These are phyloP conservation scores for Globisporangium spinosum DNA, from an alignment of 352 stramenopile genomes.

Conservation along the genomic window DNA sequence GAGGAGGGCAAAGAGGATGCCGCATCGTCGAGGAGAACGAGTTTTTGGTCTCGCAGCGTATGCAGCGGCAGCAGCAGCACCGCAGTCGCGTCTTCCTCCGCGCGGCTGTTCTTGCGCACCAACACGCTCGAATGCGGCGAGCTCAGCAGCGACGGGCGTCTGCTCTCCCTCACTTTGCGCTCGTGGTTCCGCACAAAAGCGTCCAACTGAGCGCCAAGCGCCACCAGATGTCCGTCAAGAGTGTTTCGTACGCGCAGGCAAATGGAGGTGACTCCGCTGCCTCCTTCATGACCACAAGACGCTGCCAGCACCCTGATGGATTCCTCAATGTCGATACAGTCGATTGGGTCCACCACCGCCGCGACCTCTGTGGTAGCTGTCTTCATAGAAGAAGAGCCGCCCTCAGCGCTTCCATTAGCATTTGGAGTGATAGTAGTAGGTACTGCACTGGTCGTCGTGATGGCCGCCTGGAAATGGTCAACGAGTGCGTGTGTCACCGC, in stretches of 20 bases:
- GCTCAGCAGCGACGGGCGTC: neutral
- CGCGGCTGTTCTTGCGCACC: constrained; percentile 5
- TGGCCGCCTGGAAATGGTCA: constrained; percentile 19
- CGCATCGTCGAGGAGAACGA: neutral
- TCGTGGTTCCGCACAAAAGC: constrained; percentile 12
- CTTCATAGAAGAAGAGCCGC: neutral
- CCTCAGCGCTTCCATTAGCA: neutral
- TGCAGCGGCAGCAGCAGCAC: constrained; percentile 10
- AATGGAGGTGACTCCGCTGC: constrained; percentile 6
- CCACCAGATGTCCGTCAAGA: constrained; percentile 16
- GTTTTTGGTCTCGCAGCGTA: constrained; percentile 14
- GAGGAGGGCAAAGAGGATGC: neutral
- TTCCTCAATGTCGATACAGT: constrained; percentile 17
- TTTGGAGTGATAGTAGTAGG: neutral
- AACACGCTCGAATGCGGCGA: neutral
- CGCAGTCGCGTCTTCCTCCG: neutral
- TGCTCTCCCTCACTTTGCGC: constrained; percentile 4
- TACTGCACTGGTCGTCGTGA: neutral
- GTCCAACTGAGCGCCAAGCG: constrained; percentile 16
- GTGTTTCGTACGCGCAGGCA: constrained; percentile 10
- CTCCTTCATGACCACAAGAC: neutral
- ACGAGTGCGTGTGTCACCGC: constrained; percentile 18
- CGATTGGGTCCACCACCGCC: constrained; percentile 1
- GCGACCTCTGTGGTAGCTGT: neutral
- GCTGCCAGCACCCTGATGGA: constrained; percentile 10